A percentile compares a stretch with the other conserved stretches of the same genome.
These are phyloP conservation scores for Salix exigua DNA, from an alignment of 345 rosid genomes.

Conservation along the genomic window DNA sequence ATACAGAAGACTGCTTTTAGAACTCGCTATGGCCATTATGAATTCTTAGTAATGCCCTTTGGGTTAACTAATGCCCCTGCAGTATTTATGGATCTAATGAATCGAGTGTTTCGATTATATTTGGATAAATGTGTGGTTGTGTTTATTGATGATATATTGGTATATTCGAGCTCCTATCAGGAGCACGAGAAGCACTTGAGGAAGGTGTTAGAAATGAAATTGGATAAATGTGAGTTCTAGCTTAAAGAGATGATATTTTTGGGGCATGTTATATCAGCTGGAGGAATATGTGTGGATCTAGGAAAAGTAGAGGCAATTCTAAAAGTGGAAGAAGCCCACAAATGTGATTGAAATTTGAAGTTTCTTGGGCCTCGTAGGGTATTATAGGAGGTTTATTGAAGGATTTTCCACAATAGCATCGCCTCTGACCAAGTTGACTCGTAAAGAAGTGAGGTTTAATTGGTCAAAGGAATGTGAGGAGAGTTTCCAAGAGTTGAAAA, in stretches of 20 bases:
- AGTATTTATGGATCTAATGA: no score
- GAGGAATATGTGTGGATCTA: neutral
- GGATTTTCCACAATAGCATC: neutral
- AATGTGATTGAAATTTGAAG: neutral
- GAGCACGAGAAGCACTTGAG: neutral
- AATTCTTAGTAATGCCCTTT: no score
- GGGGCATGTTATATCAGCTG: neutral
- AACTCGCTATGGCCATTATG: no score
- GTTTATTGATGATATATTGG: neutral
- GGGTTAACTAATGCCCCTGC: no score
- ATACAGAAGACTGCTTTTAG: no score
- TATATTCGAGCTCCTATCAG: neutral
- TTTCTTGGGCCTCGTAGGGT: neutral
- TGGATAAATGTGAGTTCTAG: neutral
- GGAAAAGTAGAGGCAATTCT: neutral
- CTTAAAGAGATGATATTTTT: neutral
- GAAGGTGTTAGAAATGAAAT: neutral
- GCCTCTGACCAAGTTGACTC: neutral
- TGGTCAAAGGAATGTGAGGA: no score
- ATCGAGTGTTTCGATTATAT: no score
- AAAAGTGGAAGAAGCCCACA: neutral
- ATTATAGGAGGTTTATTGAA: neutral
- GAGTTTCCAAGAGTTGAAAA: no score
- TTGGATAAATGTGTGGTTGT: no score
- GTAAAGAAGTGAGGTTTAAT: no score